phyloP scores from a whole-genome alignment of 2,329 filamentous ascomycete species.

The Ophiostoma ips region DNA sequence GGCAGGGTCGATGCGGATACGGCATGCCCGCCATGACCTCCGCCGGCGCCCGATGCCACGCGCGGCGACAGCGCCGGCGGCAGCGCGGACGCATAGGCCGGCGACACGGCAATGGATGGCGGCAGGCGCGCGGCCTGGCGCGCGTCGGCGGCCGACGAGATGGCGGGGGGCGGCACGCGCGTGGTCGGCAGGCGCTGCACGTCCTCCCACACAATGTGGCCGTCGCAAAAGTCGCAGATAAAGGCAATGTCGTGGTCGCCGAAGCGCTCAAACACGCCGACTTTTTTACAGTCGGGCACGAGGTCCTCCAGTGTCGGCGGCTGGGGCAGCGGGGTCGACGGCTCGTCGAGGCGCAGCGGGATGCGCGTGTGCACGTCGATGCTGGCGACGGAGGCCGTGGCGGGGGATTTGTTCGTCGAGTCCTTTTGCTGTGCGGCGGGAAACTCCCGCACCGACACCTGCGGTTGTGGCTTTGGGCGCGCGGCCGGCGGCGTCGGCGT shows the following conservation, averaged over 20 bases:
- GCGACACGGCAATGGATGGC: not conserved
- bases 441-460: not conserved
- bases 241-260: slow-evolving; percentile 41
- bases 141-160: slow-evolving; percentile 4
- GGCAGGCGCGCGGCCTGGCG: not conserved
- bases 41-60: not conserved
- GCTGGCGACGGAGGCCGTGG: not conserved
- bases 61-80: not conserved
- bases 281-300: slow-evolving; percentile 32
- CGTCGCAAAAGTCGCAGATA: slow-evolving; percentile 48
- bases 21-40: too few species aligned
- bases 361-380: slow-evolving; percentile 4
- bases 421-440: too few species aligned
- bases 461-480: not conserved
- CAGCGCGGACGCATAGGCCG: not conserved
- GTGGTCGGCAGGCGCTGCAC: slow-evolving; percentile 36
- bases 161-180: slow-evolving; percentile 21
- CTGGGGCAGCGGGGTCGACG: slow-evolving; percentile 1
- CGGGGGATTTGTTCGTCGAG: not conserved
- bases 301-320: slow-evolving; percentile 31
- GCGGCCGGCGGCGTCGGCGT: not conserved
- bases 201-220: slow-evolving; percentile 45
- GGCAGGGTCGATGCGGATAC: not conserved
- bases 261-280: slow-evolving; percentile 43
- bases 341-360: slow-evolving; percentile 1